Evolutionary conservation across 164 flowering plant genomes (phyloP), one percentile per base, ranked within the genome.

Genomic region (Vitis cinerea): DNA sequence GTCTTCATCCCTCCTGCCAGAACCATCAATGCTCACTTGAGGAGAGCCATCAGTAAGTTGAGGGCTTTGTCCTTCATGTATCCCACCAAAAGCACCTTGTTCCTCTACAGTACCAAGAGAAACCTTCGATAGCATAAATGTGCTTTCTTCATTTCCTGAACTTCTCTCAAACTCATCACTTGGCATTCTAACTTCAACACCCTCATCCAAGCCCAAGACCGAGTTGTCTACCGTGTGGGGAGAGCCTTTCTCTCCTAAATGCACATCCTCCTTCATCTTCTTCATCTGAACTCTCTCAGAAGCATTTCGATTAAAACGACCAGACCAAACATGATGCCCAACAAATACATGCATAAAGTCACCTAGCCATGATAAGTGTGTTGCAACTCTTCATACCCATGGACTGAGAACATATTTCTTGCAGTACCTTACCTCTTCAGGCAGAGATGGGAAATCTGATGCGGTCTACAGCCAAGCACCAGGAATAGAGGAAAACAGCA

Each of bases 171-270:
- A 80, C 62, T 92, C 95, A 72, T 89, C 91, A 72, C 72, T 83
- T 7, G 90, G 86, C 71, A 89, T 66, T 74, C 67, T 82, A 74
- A 87, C 93, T 77, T 91, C 87, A 71, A 88, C 90, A 69, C 94
- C 93, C 73, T 91, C 92, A 72, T 90, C 83, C 74, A 92, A 89
- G 59, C 97, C 97, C 55, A 90, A 74, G 66, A 90, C 90, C 76
- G 82, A 67, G 44, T 89, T 83, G 47, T 81, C 87, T 63, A 77
- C 56, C 76, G 78, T 67, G 61, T 69, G 56, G 52, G 88, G 57
- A 17, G 87, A 59, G 57, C 71, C 82, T 72, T 82, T 78, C 64
- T 83, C 96, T 71, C 82, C 87, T 31, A 87, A 59, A 77, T 86
- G 82, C 81, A 91, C 55, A 59, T 68, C 84, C 67, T 83, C 89